A percentile compares a stretch with the other conserved stretches of the same genome.
Conservation (phyloP, 2,329 filamentous ascomycete genomes). For the Aspergillus bombycis region DNA sequence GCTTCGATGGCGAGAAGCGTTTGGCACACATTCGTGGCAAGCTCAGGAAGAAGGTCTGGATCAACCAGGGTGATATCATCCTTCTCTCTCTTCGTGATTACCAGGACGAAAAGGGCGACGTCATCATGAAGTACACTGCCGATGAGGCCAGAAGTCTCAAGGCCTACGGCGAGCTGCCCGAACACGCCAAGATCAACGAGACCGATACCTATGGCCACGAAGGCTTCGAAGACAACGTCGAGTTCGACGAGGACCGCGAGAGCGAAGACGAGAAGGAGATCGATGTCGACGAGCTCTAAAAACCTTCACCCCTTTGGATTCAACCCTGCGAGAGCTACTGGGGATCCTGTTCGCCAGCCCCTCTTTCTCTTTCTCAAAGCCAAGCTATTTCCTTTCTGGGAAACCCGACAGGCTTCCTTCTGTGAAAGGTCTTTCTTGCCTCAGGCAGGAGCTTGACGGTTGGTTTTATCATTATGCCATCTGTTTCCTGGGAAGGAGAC, state of each 20-base stretch:
- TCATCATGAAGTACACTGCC: slow-evolving; percentile 92
- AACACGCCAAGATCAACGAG: slow-evolving; percentile 99
- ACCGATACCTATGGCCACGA: slow-evolving; percentile 88
- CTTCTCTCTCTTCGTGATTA: slow-evolving; percentile 86
- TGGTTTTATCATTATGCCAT: slow-evolving; percentile 8
- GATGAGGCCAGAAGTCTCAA: slow-evolving; percentile 95
- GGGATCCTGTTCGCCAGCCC: slow-evolving; percentile 21
- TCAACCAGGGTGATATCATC: slow-evolving; percentile 97
- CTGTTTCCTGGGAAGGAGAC: slow-evolving; percentile 11
- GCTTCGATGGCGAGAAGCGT: slow-evolving; percentile 91
- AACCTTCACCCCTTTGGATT: slow-evolving; percentile 32
- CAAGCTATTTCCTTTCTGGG: slow-evolving; percentile 14
- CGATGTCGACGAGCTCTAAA: slow-evolving; percentile 93
- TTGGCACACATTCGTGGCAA: slow-evolving; percentile 90
- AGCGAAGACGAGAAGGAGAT: slow-evolving; percentile 74
- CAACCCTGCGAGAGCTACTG: slow-evolving; percentile 34
- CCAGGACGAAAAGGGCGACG: slow-evolving; percentile 91
- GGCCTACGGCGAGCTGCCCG: slow-evolving; percentile 95
- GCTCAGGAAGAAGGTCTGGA: slow-evolving; percentile 99
- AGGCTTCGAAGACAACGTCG: slow-evolving; percentile 95
- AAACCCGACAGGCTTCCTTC: slow-evolving; percentile 11
- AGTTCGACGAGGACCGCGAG: slow-evolving; percentile 93
- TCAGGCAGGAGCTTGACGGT: slow-evolving; percentile 7
- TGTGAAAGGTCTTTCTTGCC: slow-evolving; percentile 7
- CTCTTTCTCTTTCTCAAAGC: slow-evolving; percentile 24